Conservation (phyloP, 768 basidiomycete genomes). For the Termitomyces sp. region DNA sequence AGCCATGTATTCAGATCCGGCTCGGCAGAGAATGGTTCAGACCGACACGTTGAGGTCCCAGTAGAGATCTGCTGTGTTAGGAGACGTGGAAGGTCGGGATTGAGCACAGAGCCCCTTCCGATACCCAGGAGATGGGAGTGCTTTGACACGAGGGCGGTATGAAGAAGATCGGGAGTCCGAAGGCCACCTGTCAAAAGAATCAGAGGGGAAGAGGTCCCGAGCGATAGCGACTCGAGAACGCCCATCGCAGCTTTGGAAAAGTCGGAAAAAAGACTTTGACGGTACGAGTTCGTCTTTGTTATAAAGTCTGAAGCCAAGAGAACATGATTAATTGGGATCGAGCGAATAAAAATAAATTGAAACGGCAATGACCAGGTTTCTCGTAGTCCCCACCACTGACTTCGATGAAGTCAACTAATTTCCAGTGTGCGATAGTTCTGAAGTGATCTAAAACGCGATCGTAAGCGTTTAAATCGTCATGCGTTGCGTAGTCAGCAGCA, state of each 20-base stretch:
- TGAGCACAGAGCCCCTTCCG: constrained; percentile 60
- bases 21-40: constrained; percentile 33
- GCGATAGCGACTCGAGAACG: constrained; percentile 33
- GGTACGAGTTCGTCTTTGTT: constrained; percentile 26
- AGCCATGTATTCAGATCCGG: constrained; percentile 27
- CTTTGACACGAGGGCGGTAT: constrained; percentile 43
- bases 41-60: constrained; percentile 13
- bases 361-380: constrained; percentile 50
- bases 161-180: constrained; percentile 52
- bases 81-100: constrained; percentile 54
- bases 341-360: background rate
- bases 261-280: constrained; percentile 71
- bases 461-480: constrained; percentile 17
- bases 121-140: constrained; percentile 79
- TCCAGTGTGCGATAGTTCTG: constrained; percentile 57
- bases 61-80: constrained; percentile 23
- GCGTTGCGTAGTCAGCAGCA: constrained; percentile 64
- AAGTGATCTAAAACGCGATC: constrained; percentile 60
- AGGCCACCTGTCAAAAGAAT: constrained; percentile 84
- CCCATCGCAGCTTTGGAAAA: constrained; percentile 60
- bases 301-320: constrained; percentile 40
- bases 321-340: background rate
- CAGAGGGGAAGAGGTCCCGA: constrained; percentile 40
- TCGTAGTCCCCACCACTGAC: constrained; percentile 89
- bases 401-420: constrained; percentile 77